A percentile compares a stretch with the other conserved stretches of the same genome.
phyloP scores from a whole-genome alignment of 768 basidiomycete genomes.

The Rhodotorula paludigena region DNA sequence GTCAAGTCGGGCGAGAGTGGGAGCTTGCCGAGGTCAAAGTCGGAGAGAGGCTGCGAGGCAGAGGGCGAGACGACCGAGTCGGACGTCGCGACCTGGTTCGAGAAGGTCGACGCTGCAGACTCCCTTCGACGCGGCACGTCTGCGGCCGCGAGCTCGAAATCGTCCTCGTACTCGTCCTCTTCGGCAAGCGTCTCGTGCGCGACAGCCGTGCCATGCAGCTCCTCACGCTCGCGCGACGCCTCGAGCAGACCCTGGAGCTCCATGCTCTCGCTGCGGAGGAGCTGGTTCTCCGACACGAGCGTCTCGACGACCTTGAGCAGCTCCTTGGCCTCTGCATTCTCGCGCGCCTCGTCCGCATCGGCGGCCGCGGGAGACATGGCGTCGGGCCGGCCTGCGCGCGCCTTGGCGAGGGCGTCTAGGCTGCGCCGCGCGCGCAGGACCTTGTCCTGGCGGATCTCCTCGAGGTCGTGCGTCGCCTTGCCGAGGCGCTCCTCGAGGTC shows the following conservation, averaged over 20 bases:
- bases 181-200: background rate
- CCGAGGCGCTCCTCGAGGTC: slow-evolving; percentile 29
- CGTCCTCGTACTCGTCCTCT: background rate
- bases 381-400: background rate
- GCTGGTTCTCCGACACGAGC: slow-evolving; percentile 37
- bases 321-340: slow-evolving; percentile 32
- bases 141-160: background rate
- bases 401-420: slow-evolving; percentile 25
- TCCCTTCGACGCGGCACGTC: background rate
- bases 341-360: background rate
- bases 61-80: no score
- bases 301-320: slow-evolving; percentile 38
- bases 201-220: slow-evolving; percentile 2
- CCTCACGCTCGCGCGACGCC: slow-evolving; percentile 33
- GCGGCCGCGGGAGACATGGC: background rate
- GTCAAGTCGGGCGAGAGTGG: background rate
- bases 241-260: slow-evolving; percentile 40
- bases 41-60: no score
- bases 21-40: no score
- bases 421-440: slow-evolving; percentile 26
- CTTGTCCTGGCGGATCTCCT: slow-evolving; percentile 40
- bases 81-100: background rate
- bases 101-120: slow-evolving; percentile 5
- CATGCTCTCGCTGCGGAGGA: slow-evolving; percentile 32
- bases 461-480: slow-evolving; percentile 30